phyloP scores from a whole-genome alignment of 805 yeast genomes.

The Myxozyma mucilagina region DNA sequence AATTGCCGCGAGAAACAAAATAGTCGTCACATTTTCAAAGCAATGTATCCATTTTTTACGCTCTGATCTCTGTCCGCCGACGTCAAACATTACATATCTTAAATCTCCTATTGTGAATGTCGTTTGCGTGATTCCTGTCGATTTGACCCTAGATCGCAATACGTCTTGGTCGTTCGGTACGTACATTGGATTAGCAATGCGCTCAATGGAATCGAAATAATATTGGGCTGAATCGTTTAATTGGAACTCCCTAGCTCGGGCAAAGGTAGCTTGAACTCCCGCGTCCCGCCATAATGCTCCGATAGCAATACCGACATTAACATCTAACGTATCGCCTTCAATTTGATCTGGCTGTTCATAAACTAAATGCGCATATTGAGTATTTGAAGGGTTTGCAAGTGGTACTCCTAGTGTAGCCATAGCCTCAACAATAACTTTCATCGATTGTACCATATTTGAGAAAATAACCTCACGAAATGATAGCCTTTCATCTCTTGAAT shows the following conservation, averaged over 20 bases:
- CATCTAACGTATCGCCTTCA: slow-evolving; percentile 38
- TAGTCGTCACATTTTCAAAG: slow-evolving; percentile 85
- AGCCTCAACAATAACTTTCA: slow-evolving; percentile 49
- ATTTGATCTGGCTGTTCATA: slow-evolving; percentile 23
- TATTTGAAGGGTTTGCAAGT: slow-evolving; percentile 56
- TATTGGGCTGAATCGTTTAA: slow-evolving; percentile 79
- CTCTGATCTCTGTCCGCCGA: slow-evolving; percentile 94
- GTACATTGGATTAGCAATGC: slow-evolving; percentile 65
- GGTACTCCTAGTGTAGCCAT: slow-evolving; percentile 62
- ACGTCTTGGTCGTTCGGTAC: slow-evolving; percentile 80
- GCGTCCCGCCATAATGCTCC: slow-evolving; percentile 65
- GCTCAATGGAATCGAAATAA: slow-evolving; percentile 71
- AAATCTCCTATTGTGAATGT: slow-evolving; percentile 66
- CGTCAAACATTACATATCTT: slow-evolving; percentile 80
- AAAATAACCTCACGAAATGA: slow-evolving; percentile 87
- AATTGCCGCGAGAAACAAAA: slow-evolving; percentile 83
- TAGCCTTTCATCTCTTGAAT: slow-evolving; percentile 70
- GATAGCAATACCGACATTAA: slow-evolving; percentile 72
- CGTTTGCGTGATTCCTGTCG: slow-evolving; percentile 93
- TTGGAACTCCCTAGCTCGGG: slow-evolving; percentile 73
- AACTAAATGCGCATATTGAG: slow-evolving; percentile 10
- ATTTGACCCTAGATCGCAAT: slow-evolving; percentile 84
- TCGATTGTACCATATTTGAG: slow-evolving; percentile 69
- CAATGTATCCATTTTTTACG: slow-evolving; percentile 94
- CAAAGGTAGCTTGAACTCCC: slow-evolving; percentile 45